A percentile compares a stretch with the other conserved stretches of the same genome.
phyloP scores from a whole-genome alignment of 2,329 filamentous ascomycete species.

The Orbilia oligospora region DNA sequence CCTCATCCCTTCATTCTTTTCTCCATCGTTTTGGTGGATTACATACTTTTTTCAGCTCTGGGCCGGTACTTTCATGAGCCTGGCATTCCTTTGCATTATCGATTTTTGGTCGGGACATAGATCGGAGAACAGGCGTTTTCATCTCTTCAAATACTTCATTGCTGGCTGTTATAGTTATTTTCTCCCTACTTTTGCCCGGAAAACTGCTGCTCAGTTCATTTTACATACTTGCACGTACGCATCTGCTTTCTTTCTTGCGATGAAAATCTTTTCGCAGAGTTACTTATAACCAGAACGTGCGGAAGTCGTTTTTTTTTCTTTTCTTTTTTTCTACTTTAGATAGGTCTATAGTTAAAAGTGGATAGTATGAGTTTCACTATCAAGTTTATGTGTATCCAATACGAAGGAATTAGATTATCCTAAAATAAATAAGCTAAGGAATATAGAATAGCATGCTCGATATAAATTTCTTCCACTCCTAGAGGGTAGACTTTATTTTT shows the following conservation, averaged over 20 bases:
- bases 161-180: neutral
- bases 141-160: neutral
- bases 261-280: neutral
- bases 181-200: neutral
- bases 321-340: neutral
- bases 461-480: too few species aligned
- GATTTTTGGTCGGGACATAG: slow-evolving; percentile 1
- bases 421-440: too few species aligned
- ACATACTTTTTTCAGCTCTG: slow-evolving; percentile 2
- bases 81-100: slow-evolving; percentile 1
- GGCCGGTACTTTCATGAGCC: slow-evolving; percentile 1
- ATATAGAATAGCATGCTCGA: too few species aligned
- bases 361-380: neutral
- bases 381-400: too few species aligned
- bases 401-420: too few species aligned
- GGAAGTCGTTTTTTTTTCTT: neutral
- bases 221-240: neutral
- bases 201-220: neutral
- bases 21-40: neutral
- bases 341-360: neutral
- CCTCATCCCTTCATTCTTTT: neutral
- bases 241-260: neutral
- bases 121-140: slow-evolving; percentile 12
- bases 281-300: neutral
- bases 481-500: too few species aligned